Conservation (phyloP, 768 basidiomycete species). For the Lactarius sanguifluus region DNA sequence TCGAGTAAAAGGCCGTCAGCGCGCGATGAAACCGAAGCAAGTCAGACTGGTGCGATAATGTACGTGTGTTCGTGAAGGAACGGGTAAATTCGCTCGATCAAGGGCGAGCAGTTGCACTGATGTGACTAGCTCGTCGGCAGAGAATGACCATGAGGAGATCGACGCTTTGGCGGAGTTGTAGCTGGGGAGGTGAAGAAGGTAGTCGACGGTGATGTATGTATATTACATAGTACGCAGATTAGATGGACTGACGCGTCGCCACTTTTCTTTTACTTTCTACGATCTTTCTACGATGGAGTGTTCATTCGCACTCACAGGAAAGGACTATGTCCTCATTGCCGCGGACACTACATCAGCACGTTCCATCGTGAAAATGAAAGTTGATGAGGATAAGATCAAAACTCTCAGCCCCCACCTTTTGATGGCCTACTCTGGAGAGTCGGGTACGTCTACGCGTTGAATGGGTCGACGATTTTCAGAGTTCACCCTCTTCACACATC, state of each 20-base stretch:
- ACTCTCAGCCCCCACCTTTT: slow-evolving; percentile 84
- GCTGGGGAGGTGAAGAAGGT: slow-evolving; percentile 34
- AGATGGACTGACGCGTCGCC: slow-evolving; percentile 19
- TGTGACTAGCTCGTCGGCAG: slow-evolving; percentile 36
- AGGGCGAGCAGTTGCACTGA: slow-evolving; percentile 29
- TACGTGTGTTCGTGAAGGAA: no score
- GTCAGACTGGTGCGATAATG: no score
- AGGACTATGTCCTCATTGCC: slow-evolving; percentile 90
- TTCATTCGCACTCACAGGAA: slow-evolving; percentile 87
- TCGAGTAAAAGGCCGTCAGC: no score
- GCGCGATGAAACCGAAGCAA: no score
- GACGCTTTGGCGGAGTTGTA: slow-evolving; percentile 35
- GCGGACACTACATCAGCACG: slow-evolving; percentile 86
- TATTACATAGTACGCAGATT: no score
- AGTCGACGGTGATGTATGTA: slow-evolving; percentile 39
- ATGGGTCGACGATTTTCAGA: neutral
- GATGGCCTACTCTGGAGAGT: slow-evolving; percentile 95
- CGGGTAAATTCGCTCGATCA: neutral
- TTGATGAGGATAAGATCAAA: slow-evolving; percentile 96
- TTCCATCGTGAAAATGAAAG: slow-evolving; percentile 97
- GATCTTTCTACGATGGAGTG: slow-evolving; percentile 76
- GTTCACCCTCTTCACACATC: neutral
- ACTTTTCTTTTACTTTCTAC: neutral
- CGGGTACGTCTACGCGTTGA: slow-evolving; percentile 52
- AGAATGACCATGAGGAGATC: slow-evolving; percentile 38